phyloP scores from a whole-genome alignment of 108 stramenopile species.

The Chaetoceros tenuissimus region DNA sequence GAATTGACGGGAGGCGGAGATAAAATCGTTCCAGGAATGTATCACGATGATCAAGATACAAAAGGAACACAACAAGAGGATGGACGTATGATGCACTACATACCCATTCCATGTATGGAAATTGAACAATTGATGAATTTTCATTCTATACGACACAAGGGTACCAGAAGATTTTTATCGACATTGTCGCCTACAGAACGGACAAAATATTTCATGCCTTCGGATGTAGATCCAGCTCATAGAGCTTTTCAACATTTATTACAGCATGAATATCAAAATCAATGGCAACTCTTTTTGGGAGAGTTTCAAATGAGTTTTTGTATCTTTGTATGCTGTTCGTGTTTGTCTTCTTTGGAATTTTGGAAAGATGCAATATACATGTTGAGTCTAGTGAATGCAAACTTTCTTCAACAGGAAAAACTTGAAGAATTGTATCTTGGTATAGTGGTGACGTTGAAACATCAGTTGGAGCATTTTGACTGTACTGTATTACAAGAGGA shows the following conservation, averaged over 20 bases:
- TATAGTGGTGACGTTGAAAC: no score
- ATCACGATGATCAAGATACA: slow-evolving; percentile 17
- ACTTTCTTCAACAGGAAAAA: background rate
- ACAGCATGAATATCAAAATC: slow-evolving; percentile 19
- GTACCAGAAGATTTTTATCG: slow-evolving; percentile 50
- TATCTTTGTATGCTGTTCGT: slow-evolving; percentile 60
- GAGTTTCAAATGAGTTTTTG: slow-evolving; percentile 72
- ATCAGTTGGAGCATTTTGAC: no score
- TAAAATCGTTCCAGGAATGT: slow-evolving; percentile 61
- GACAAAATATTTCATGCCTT: slow-evolving; percentile 35
- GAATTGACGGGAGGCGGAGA: slow-evolving; percentile 22
- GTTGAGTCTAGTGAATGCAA: slow-evolving; percentile 9
- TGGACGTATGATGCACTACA: slow-evolving; percentile 46
- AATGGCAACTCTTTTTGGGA: slow-evolving; percentile 43
- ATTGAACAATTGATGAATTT: slow-evolving; percentile 13
- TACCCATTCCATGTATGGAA: slow-evolving; percentile 47
- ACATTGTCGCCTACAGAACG: slow-evolving; percentile 37
- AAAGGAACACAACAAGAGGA: slow-evolving; percentile 16
- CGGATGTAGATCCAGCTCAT: slow-evolving; percentile 12
- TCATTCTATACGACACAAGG: slow-evolving; percentile 36
- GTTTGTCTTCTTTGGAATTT: slow-evolving; percentile 67
- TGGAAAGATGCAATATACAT: slow-evolving; percentile 58
- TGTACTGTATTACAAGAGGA: no score
- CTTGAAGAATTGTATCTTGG: no score
- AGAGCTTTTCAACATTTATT: slow-evolving; percentile 34